Base-by-base conservation (phyloP, 1,139 yeast species). In the Pichia sp. region DNA sequence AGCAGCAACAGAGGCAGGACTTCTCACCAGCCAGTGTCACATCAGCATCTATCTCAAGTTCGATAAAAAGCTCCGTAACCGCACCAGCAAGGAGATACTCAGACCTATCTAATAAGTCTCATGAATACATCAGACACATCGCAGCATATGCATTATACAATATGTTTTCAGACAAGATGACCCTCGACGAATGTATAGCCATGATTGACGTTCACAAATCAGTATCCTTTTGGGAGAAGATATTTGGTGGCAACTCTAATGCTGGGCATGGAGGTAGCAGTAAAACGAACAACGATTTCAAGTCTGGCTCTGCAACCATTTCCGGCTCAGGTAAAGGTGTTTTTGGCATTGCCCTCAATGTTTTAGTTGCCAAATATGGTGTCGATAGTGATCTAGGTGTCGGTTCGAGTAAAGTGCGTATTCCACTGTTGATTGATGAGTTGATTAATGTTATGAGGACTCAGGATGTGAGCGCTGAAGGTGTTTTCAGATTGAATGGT, bases 391-490 rank as follows among this genome's bases (percentile, higher is more conserved):
- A 83, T 35, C 66, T 84, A 26, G 96, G 96, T 4, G 85, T 84
- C 27, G 96, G 96, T 0, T 91, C 94, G 0, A 65, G 78, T 1
- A 78, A 77, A 50, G 69, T 91, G 31, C 69, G 80, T 29, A 83
- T 93, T 30, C 99, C 99, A 0, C 73, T 85, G 35, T 69, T 93
- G 30, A 69, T 93, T 35, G 97, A 91, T 53, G 97, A 91, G 52
- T 66, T 88, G 14, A 74, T 93, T 31, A 74, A 75, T 33, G 85
- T 94, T 1, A 74, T 93, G 64, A 74, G 85, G 40, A 94, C 84
- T 41, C 86, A 85, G 67, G 97, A 91, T 62, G 80, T 93, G 85
- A 84, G 96, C 4, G 91, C 87, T 16, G 98, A 91, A 60, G 98
- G 98, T 40, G 83, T 93, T 9, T 93, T 93, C 67, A 73, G 99